Evolutionary conservation across 164 flowering plant genomes (phyloP).

Genomic region (Berberis thunbergii): DNA sequence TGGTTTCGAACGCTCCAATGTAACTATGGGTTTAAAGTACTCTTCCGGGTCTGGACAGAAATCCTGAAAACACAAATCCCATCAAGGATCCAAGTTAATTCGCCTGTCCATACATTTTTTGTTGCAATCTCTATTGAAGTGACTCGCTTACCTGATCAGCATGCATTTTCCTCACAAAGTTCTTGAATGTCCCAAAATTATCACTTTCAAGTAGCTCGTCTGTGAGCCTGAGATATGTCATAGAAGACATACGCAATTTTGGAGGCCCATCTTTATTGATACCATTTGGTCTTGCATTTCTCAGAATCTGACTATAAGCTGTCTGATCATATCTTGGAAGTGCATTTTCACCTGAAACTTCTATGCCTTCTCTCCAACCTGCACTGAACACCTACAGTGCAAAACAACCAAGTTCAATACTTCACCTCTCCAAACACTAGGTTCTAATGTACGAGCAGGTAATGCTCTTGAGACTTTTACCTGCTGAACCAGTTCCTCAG

Average conservation of each 20-base stretch:
- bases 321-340: constrained; percentile 52
- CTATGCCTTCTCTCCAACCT: constrained; percentile 64
- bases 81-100: background rate
- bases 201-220: constrained; percentile 33
- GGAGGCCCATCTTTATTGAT: constrained; percentile 47
- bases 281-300: constrained; percentile 80
- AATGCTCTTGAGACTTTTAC: constrained; percentile 21
- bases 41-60: constrained; percentile 40
- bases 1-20: constrained; percentile 49
- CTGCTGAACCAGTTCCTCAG: constrained; percentile 87
- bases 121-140: background rate
- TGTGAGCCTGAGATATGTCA: constrained; percentile 73
- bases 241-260: constrained; percentile 39
- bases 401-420: background rate
- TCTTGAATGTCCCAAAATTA: constrained; percentile 50
- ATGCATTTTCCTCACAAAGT: constrained; percentile 73
- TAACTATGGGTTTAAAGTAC: constrained; percentile 26
- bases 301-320: constrained; percentile 68
- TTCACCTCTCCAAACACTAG: background rate
- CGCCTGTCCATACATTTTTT: background rate
- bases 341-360: constrained; percentile 82
- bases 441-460: background rate
- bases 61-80: constrained; percentile 26
- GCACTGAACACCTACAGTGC: constrained; percentile 55
- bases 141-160: constrained; percentile 50